A percentile compares a stretch with the other conserved stretches of the same genome.
Conservation (phyloP, 495 filamentous ascomycete genomes). For the Amniculicola lignicola region DNA sequence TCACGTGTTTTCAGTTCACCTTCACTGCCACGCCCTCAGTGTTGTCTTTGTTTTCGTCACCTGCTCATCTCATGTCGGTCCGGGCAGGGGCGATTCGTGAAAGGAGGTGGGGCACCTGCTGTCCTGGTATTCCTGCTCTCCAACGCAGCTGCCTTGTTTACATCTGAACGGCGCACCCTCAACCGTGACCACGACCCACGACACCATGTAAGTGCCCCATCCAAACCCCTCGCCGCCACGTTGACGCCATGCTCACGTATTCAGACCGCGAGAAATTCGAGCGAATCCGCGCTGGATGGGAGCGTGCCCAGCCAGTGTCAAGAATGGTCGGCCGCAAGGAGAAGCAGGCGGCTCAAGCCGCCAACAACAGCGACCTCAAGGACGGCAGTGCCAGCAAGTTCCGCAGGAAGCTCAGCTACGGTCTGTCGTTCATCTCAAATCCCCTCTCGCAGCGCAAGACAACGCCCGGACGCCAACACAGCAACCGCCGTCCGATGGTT, state of each 20-base stretch:
- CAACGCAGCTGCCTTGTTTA: slow-evolving; percentile 12
- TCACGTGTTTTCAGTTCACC: neutral
- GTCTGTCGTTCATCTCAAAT: slow-evolving; percentile 25
- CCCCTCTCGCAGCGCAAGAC: slow-evolving; percentile 28
- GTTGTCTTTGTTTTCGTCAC: neutral
- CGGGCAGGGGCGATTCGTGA: neutral
- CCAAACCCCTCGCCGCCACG: neutral
- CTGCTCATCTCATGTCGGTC: neutral
- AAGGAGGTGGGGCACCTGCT: neutral
- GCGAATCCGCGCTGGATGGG: slow-evolving; percentile 21
- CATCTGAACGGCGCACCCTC: neutral
- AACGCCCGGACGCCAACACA: slow-evolving; percentile 1
- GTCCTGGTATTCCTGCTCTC: neutral
- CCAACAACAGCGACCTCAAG: neutral
- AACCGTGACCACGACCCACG: too few relatives aligned
- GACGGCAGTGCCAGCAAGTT: slow-evolving; percentile 1
- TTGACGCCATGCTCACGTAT: slow-evolving; percentile 24
- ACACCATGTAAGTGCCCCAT: slow-evolving; percentile 15
- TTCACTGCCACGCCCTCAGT: neutral
- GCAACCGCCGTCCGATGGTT: neutral
- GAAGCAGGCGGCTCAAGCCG: slow-evolving; percentile 1
- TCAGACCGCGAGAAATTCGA: slow-evolving; percentile 21
- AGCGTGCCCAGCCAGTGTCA: slow-evolving; percentile 3
- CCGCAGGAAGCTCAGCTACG: slow-evolving; percentile 22
- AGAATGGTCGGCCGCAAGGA: slow-evolving; percentile 24